phyloP scores from a whole-genome alignment of 495 filamentous ascomycete species.

The Penicillium angulare region DNA sequence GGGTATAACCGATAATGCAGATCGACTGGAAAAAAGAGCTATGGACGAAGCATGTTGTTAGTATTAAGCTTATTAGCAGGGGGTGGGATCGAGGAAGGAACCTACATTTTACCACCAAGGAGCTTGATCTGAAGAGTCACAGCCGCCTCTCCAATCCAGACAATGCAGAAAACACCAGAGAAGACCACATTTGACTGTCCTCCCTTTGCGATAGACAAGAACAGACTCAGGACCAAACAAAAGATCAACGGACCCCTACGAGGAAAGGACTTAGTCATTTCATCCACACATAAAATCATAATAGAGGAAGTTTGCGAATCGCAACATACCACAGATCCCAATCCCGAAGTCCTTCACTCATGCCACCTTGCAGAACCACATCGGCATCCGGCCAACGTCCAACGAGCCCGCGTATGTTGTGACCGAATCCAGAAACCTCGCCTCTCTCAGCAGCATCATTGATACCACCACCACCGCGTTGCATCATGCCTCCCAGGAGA shows the following conservation, averaged over 20 bases:
- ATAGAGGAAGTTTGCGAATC: background rate
- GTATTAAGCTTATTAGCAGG: conserved; percentile 22
- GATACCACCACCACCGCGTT: conserved; percentile 67
- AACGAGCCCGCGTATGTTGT: conserved; percentile 63
- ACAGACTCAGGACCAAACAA: conserved; percentile 80
- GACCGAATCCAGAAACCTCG: conserved; percentile 58
- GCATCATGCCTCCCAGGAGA: conserved; percentile 70
- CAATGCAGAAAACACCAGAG: conserved; percentile 90
- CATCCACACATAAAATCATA: background rate
- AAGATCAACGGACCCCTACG: conserved; percentile 84
- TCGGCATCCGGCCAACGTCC: conserved; percentile 71
- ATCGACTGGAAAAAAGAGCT: conserved; percentile 97
- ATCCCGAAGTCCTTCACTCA: conserved; percentile 84
- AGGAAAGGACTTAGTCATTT: conserved; percentile 5
- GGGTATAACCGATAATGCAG: conserved; percentile 96
- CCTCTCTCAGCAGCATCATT: conserved; percentile 64
- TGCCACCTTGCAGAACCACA: conserved; percentile 69
- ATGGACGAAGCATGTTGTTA: conserved; percentile 7
- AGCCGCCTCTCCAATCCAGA: conserved; percentile 96
- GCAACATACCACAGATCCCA: conserved; percentile 86
- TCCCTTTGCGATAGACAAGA: conserved; percentile 74
- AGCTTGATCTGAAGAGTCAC: conserved; percentile 99
- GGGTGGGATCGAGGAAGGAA: conserved; percentile 8
- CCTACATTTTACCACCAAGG: conserved; percentile 95
- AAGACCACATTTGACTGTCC: conserved; percentile 87